A percentile compares a stretch with the other conserved stretches of the same genome.
Conservation (phyloP, 768 basidiomycete species). For the Leccinum variicolor region DNA sequence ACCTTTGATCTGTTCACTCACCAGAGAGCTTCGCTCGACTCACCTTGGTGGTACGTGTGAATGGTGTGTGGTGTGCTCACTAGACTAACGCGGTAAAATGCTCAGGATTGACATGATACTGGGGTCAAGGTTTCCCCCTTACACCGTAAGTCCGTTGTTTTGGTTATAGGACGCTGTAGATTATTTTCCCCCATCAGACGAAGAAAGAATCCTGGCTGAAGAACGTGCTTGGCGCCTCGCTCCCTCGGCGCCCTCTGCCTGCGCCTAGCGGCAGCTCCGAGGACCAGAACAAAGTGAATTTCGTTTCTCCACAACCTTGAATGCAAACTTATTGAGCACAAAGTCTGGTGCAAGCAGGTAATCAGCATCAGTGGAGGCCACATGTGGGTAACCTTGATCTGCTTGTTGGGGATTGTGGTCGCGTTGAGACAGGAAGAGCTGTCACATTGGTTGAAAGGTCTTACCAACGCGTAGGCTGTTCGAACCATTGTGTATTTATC, state of each 20-base stretch:
- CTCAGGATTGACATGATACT: slow-evolving; percentile 26
- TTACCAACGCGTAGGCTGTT: neutral
- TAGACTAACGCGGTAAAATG: neutral
- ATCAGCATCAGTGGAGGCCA: neutral
- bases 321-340: slow-evolving; percentile 16
- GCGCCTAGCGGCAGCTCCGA: slow-evolving; percentile 4
- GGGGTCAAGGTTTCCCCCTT: slow-evolving; percentile 29
- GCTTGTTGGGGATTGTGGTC: slow-evolving; percentile 3
- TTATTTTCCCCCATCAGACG: slow-evolving; percentile 3
- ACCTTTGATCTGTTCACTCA: slow-evolving; percentile 81
- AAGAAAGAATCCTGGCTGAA: slow-evolving; percentile 26
- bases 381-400: slow-evolving; percentile 7
- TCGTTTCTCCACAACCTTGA: neutral
- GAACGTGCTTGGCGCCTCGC: slow-evolving; percentile 5
- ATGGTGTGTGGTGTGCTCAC: too few relatives aligned
- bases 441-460: slow-evolving; percentile 1
- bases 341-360: slow-evolving; percentile 6
- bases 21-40: slow-evolving; percentile 51
- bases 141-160: slow-evolving; percentile 15
- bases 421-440: slow-evolving; percentile 5
- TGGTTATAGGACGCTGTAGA: neutral
- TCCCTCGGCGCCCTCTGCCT: slow-evolving; percentile 23
- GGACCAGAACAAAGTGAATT: slow-evolving; percentile 14
- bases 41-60: slow-evolving; percentile 32
- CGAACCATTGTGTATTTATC: neutral